Evolutionary conservation across 331 rosid genomes (phyloP).

Genomic region (Pyrus hybrid): DNA sequence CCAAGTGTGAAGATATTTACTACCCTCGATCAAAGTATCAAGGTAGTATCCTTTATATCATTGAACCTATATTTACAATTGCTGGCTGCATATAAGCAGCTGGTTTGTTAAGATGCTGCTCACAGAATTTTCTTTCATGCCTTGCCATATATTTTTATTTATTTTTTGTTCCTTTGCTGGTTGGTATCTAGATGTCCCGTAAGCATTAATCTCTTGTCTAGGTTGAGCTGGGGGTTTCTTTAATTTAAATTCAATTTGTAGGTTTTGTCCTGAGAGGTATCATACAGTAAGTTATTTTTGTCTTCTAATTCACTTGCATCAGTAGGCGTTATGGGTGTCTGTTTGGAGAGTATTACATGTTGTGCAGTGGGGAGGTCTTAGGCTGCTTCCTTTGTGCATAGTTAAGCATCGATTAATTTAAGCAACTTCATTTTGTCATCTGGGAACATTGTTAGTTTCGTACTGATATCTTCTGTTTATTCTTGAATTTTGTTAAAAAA

Average conservation of each 20-base stretch:
- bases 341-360: neutral
- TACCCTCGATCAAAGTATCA: slow-evolving; percentile 95
- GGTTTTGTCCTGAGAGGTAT: neutral
- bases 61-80: slow-evolving; percentile 6
- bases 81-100: slow-evolving; percentile 6
- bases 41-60: slow-evolving; percentile 79
- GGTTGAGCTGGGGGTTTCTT: neutral
- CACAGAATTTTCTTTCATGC: neutral
- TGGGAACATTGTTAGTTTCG: neutral
- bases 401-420: neutral
- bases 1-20: slow-evolving; percentile 86
- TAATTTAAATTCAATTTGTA: neutral
- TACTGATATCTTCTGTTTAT: neutral
- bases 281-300: neutral
- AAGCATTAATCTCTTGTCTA: neutral
- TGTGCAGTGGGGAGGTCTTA: neutral
- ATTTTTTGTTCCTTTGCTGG: neutral
- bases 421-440: neutral
- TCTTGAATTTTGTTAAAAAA: neutral
- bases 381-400: neutral
- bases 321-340: neutral
- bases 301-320: neutral
- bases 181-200: neutral
- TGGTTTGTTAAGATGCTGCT: slow-evolving; percentile 3
- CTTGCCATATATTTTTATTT: neutral